Evolutionary conservation across 768 basidiomycete genomes (phyloP), one percentile per base, ranked within the genome.

Genomic region (Hirschioporus abietinus): DNA sequence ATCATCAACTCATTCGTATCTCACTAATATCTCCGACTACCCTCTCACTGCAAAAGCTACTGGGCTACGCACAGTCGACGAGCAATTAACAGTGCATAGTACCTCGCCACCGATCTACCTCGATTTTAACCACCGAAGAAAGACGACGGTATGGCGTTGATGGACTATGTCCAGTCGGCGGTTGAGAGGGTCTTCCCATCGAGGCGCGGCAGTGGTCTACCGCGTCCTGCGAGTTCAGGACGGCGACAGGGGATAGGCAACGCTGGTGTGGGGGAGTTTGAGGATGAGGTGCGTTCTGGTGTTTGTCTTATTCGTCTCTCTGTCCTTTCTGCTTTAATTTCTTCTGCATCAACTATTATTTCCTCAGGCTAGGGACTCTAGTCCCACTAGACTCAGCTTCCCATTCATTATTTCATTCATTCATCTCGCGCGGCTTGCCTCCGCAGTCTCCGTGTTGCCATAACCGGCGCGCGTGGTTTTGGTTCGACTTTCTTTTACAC

Each of bases 151-250:
- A 61, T 61, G 60, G 60, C 60, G 23, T 34, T 61, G 25, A 25
- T 61, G 60, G 60, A 61, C 60, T 34, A 61, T 23, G 30, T 61
- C 17, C 60, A 61, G 60, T 25, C 24, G 24, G 60, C 60, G 15
- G 30, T 61, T 15, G 60, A 61, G 1, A 61, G 17, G 30, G 60
- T 61, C 60, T 25, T 61, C 18, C 60, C 60, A 61, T 26, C n/a
- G 30, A 52, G 12, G 20, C 42, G 42, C 42, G 20, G 42, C 42
- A 15, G 35, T 15, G 42, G 42, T 5, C 20, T 52, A 52, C 42
- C 42, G 12, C 42, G 42, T 20, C 42, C 42, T 15, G 42, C 42
- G 20, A 52, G 42, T 20, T 52, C 42, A 15, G 42, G 42, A 52
- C 12, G 42, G 20, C 42, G 42, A 52, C 42, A 52, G 42, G 42